Percentiles rank a stretch among this genome's conserved stretches.
Conservation (phyloP, 139 green algal genomes). For the Gonium pectorale region DNA sequence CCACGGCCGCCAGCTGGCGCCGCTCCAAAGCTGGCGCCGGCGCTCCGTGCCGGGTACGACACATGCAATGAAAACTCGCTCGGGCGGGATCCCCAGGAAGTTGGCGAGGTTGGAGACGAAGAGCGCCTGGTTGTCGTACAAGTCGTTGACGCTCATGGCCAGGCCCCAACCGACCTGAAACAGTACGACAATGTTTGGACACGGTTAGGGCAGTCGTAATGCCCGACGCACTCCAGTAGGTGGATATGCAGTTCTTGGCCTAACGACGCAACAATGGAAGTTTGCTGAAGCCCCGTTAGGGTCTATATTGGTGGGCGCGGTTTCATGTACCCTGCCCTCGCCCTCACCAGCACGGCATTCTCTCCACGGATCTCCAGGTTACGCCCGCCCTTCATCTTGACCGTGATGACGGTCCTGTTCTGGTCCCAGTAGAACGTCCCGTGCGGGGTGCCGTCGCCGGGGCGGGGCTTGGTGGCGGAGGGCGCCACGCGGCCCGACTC, state of each 20-base stretch:
- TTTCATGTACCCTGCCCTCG: neutral
- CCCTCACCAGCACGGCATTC: slow-evolving; percentile 38
- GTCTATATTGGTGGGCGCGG: too few species aligned
- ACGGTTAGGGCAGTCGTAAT: neutral
- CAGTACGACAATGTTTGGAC: neutral
- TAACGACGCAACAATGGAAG: neutral
- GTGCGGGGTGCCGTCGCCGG: slow-evolving; percentile 35
- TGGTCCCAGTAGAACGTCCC: slow-evolving; percentile 53
- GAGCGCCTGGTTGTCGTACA: neutral
- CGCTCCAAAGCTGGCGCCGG: neutral
- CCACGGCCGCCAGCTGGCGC: too few species aligned
- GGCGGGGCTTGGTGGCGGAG: neutral
- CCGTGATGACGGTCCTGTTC: slow-evolving; percentile 40
- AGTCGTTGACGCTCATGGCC: slow-evolving; percentile 16
- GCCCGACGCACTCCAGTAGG: neutral
- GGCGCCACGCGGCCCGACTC: slow-evolving; percentile 9
- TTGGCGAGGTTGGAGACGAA: neutral
- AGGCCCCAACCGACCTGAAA: slow-evolving; percentile 21
- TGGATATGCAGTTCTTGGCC: neutral
- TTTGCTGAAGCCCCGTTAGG: neutral
- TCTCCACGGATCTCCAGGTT: slow-evolving; percentile 45
- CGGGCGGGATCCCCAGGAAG: slow-evolving; percentile 5
- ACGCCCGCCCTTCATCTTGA: slow-evolving; percentile 51
- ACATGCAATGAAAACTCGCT: slow-evolving; percentile 4
- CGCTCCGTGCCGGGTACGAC: neutral